These are phyloP conservation scores for Fusarium mangiferae DNA, from an alignment of 2,329 filamentous ascomycete genomes.

Conservation along the genomic window DNA sequence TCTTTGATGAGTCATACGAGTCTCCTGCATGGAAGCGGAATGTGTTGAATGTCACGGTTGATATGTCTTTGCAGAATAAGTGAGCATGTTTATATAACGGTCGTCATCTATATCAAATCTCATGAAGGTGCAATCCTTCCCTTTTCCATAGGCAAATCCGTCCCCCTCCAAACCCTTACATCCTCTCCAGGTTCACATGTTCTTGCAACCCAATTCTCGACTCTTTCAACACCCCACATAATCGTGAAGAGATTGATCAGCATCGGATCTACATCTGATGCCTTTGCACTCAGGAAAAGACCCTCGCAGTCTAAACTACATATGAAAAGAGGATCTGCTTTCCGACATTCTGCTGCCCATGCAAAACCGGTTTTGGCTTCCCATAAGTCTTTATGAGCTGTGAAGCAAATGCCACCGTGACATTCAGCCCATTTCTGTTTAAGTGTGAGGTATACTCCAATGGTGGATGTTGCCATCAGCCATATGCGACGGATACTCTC, in stretches of 20 bases:
- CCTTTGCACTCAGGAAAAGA: conserved; percentile 1
- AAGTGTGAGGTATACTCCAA: not conserved
- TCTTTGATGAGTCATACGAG: conserved; percentile 25
- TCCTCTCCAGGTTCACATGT: not conserved
- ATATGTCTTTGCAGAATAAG: not conserved
- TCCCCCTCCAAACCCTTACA: not conserved
- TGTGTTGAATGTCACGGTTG: not conserved
- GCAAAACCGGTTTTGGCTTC: not conserved
- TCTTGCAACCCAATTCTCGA: conserved; percentile 16
- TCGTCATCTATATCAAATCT: not conserved
- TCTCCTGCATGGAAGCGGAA: conserved; percentile 3
- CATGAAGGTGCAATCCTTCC: not conserved
- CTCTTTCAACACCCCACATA: conserved; percentile 19
- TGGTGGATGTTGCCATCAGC: conserved; percentile 2
- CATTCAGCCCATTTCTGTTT: conserved; percentile 16
- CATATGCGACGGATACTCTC: conserved; percentile 14
- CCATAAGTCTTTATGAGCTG: not conserved
- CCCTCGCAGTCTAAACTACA: conserved; percentile 14
- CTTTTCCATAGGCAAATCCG: not conserved
- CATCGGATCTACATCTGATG: not conserved
- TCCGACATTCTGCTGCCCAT: not conserved
- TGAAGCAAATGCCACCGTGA: conserved; percentile 2
- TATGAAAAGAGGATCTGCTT: not conserved
- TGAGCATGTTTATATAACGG: no score
- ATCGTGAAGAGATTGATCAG: conserved; percentile 6